Evolutionary conservation across 495 filamentous ascomycete genomes (phyloP), one percentile per base, ranked within the genome.

Genomic region (Astrothelium macrocarpum): DNA sequence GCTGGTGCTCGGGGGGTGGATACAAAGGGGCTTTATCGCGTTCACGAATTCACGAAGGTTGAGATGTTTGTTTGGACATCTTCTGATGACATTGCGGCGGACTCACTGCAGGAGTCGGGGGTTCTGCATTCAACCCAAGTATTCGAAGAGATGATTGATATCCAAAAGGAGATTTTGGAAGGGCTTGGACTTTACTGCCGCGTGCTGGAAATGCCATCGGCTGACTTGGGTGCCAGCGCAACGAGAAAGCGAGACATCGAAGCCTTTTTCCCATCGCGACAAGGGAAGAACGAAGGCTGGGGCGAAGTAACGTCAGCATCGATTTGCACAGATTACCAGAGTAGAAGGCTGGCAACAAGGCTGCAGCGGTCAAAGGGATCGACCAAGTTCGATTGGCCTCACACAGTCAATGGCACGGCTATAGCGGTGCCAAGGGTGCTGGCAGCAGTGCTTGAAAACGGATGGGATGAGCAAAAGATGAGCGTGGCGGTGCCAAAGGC

Each of bases 41-140:
- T 98, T n/a, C 94, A 97, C 77, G 94, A 98, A 73, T 98, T 98
- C 76, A 95, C 91, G 43, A 98, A 98, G 71, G 93, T 97, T 1
- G 94, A 98, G 73, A 85, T 98, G 78, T 98, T 98, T 72, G 90
- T 85, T 0, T 98, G 93, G 93, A 84, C 84, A 4, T 53, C 76
- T 0, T 84, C 86, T 11, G 39, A 66, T 29, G 62, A 63, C 2
- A 59, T 53, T 0, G 64, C 67, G 2, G 71, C 71, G 31, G 26
- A 59, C 39, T 3, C 43, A 58, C 31, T 20, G 10, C 45, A 46
- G 32, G 25, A 29, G 11, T 56, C 49, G 20, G 60, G 39, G 16
- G 29, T 59, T 18, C 60, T 59, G 68, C 28, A 29, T 12, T 65
- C 72, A 31, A 61, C 68, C 53, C 39, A 7, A 26, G 71, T 91